These are phyloP conservation scores for Cytospora paraplurivora DNA, from an alignment of 2,329 filamentous ascomycete genomes.

Conservation along the genomic window DNA sequence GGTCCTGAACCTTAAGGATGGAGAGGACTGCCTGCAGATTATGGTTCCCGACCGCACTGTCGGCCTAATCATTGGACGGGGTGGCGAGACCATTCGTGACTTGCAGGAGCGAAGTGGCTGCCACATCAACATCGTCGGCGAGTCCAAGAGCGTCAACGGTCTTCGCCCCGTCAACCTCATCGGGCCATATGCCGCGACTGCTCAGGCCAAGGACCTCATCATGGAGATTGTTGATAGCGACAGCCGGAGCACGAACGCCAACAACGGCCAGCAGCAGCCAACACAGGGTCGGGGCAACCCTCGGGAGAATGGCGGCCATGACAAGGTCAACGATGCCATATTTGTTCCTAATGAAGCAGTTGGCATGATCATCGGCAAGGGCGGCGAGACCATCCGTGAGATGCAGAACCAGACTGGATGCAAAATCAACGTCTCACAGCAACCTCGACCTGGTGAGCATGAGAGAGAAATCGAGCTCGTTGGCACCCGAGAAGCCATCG, in stretches of 20 bases:
- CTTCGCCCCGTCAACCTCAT: conserved; percentile 89
- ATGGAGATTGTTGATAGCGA: conserved; percentile 95
- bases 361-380: conserved; percentile 95
- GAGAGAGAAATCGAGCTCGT: conserved; percentile 87
- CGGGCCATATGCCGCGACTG: conserved; percentile 72
- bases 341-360: conserved; percentile 88
- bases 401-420: conserved; percentile 87
- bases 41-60: conserved; percentile 95
- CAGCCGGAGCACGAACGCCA: conserved; percentile 55
- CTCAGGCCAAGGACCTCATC: conserved; percentile 81
- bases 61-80: conserved; percentile 89
- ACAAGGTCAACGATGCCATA: conserved; percentile 81
- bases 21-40: conserved; percentile 85
- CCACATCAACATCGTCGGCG: conserved; percentile 92
- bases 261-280: conserved; percentile 39
- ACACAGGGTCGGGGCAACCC: conserved; percentile 44
- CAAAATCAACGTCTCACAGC: conserved; percentile 91
- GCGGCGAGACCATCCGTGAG: conserved; percentile 90
- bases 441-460: conserved; percentile 73
- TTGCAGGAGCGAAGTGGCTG: conserved; percentile 90
- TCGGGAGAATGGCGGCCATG: conserved; percentile 47
- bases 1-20: conserved; percentile 64
- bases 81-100: conserved; percentile 89
- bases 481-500: conserved; percentile 75
- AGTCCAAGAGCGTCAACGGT: conserved; percentile 90